phyloP scores from a whole-genome alignment of 2,329 filamentous ascomycete genomes.

The Westerdykella aurantiaca region DNA sequence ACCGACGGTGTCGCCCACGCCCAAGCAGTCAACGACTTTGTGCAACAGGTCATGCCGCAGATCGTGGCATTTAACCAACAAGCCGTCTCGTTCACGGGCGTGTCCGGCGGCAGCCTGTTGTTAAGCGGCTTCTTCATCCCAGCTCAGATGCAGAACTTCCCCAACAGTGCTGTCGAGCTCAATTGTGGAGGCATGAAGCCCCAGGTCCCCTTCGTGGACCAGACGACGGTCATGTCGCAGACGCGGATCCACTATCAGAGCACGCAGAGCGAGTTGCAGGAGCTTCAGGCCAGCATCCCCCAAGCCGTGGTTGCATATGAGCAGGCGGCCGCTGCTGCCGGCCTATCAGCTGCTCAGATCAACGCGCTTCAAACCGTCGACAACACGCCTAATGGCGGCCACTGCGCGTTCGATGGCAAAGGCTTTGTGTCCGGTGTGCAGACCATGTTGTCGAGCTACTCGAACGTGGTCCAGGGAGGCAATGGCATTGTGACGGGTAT shows the following conservation, averaged over 20 bases:
- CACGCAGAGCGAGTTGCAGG: conserved; percentile 47
- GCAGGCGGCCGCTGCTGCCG: conserved; percentile 41
- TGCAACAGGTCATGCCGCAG: conserved; percentile 47
- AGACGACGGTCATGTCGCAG: conserved; percentile 39
- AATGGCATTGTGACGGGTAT: conserved; percentile 48
- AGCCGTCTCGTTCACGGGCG: conserved; percentile 54
- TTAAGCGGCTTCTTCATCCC: conserved; percentile 56
- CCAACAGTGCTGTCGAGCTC: conserved; percentile 49
- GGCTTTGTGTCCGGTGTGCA: conserved; percentile 54
- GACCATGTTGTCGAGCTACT: conserved; percentile 51
- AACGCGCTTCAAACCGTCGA: conserved; percentile 53
- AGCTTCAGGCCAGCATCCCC: conserved; percentile 49
- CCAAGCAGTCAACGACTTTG: conserved; percentile 51
- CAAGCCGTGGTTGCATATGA: conserved; percentile 49
- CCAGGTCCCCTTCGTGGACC: conserved; percentile 47
- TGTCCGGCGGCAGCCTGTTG: conserved; percentile 51
- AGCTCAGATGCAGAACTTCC: conserved; percentile 49
- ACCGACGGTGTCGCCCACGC: conserved; percentile 53
- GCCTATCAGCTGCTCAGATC: conserved; percentile 43
- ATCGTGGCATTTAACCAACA: conserved; percentile 50
- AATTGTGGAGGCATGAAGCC: conserved; percentile 53
- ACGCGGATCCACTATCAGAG: conserved; percentile 55
- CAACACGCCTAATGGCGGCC: conserved; percentile 51
- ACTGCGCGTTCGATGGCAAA: conserved; percentile 54
- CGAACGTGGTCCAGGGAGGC: conserved; percentile 50